Evolutionary conservation across 768 basidiomycete species (phyloP), one percentile per base, ranked within the genome.

Genomic region (Lenzites betulinus): DNA sequence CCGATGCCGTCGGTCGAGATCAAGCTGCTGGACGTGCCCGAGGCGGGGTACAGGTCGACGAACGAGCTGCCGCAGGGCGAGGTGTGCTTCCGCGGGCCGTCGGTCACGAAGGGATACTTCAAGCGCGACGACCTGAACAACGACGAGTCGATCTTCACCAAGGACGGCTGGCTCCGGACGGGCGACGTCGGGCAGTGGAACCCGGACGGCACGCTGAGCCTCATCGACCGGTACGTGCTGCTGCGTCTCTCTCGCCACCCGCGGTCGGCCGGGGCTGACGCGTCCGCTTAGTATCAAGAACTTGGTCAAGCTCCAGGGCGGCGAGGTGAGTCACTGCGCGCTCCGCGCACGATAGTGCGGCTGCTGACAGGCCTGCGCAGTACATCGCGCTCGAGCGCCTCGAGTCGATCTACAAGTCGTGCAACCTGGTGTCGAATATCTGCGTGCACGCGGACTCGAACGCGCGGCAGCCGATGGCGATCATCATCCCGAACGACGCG

Each of bases 161-260:
- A 83, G 62, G 95, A 96, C 66, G 95, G 95, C 5, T 98, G 93
- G 93, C 76, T 98, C 71, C 83, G 91, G 69, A 98, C 95, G 0
- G 96, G 96, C 11, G 96, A 98, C 71, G 82, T 98, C 36, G 96
- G 93, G 0, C 91, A 92, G 73, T 98, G 93, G 93, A 96, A 97
- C 73, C 65, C 82, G 20, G 93, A 98, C 70, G 96, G 96, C 15
- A 96, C 95, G 2, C 74, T 99, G 33, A 83, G 80, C 16, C 73
- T 99, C 66, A 90, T 99, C 70, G 96, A 98, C 73, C 85, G 94
- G 87, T 92, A 69, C 58, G 84, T 72, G 6, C 11, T 2, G n/a
- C 30, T 16, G n/a, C n/a, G 13, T 16, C 3, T 5, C 28, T n/a
- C 22, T 11, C 15, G 28, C 35, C 15, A 3, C 8, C 8, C n/a